Evolutionary conservation across 1,284 basidiomycete species (phyloP).

Genomic region (Schizopora paradoxa): DNA sequence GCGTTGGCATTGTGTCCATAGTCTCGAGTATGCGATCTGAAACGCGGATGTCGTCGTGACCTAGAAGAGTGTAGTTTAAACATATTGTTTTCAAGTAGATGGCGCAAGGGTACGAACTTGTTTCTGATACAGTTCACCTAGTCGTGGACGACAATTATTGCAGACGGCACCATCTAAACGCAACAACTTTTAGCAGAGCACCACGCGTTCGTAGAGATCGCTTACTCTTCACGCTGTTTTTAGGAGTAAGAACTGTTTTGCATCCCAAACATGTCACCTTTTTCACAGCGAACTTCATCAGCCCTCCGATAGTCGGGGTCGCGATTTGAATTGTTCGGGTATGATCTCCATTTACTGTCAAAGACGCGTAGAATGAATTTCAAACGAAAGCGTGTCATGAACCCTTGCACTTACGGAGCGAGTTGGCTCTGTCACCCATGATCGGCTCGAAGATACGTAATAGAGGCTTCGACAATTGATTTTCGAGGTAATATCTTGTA

Average conservation of each 20-base stretch:
- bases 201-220: slow-evolving; percentile 15
- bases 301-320: slow-evolving; percentile 87
- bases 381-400: neutral
- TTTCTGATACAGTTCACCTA: slow-evolving; percentile 89
- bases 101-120: slow-evolving; percentile 44
- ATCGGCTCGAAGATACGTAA: slow-evolving; percentile 98
- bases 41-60: slow-evolving; percentile 63
- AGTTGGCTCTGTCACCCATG: slow-evolving; percentile 82
- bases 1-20: slow-evolving; percentile 96
- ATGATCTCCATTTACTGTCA: slow-evolving; percentile 85
- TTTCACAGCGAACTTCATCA: slow-evolving; percentile 97
- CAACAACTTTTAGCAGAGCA: slow-evolving; percentile 11
- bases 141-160: slow-evolving; percentile 80
- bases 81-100: neutral
- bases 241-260: slow-evolving; percentile 76
- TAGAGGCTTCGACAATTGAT: slow-evolving; percentile 91
- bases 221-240: slow-evolving; percentile 67
- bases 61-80: slow-evolving; percentile 23
- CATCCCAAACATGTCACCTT: slow-evolving; percentile 91
- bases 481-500: slow-evolving; percentile 94
- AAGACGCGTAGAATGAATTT: slow-evolving; percentile 12
- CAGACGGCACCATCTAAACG: slow-evolving; percentile 82
- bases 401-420: slow-evolving; percentile 62
- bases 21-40: slow-evolving; percentile 85
- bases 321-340: slow-evolving; percentile 91